Conservation (phyloP, 2,329 filamentous ascomycete genomes). For the Neofusicoccum kwambonambiense region DNA sequence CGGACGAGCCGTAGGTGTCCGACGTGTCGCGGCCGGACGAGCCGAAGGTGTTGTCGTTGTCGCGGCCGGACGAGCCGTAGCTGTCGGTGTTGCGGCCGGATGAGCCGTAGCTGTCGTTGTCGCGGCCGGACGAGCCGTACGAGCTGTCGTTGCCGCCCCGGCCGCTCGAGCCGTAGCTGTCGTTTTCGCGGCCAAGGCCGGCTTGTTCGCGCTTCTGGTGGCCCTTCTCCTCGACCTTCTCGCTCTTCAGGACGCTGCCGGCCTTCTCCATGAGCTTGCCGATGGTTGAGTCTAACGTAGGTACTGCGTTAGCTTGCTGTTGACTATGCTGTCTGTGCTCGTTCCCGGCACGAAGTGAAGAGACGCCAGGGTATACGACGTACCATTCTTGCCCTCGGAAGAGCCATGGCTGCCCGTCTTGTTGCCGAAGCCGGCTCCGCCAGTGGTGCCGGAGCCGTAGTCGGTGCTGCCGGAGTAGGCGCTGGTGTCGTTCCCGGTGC, state of each 20-base stretch:
- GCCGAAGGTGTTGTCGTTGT: too few relatives aligned
- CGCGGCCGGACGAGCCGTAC: background rate
- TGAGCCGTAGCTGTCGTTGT: background rate
- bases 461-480: slow-evolving; percentile 28
- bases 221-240: slow-evolving; percentile 51
- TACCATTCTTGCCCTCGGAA: background rate
- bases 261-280: slow-evolving; percentile 62
- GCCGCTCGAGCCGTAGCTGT: background rate
- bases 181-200: background rate
- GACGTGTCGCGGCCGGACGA: too few relatives aligned
- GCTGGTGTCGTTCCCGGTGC: slow-evolving; percentile 27
- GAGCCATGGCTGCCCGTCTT: slow-evolving; percentile 26
- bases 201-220: slow-evolving; percentile 48
- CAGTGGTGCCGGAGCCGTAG: slow-evolving; percentile 33
- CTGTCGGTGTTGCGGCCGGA: too few relatives aligned
- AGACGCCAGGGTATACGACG: background rate
- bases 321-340: background rate
- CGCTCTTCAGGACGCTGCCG: slow-evolving; percentile 50
- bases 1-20: background rate
- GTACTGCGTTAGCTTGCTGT: slow-evolving; percentile 20
- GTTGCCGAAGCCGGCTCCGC: slow-evolving; percentile 39
- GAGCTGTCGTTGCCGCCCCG: background rate
- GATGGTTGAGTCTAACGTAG: slow-evolving; percentile 45
- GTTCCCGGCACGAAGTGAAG: background rate
- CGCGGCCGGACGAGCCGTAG: too few relatives aligned